These are phyloP conservation scores for Scedosporium boydii DNA, from an alignment of 2,329 filamentous ascomycete genomes.

Conservation along the genomic window DNA sequence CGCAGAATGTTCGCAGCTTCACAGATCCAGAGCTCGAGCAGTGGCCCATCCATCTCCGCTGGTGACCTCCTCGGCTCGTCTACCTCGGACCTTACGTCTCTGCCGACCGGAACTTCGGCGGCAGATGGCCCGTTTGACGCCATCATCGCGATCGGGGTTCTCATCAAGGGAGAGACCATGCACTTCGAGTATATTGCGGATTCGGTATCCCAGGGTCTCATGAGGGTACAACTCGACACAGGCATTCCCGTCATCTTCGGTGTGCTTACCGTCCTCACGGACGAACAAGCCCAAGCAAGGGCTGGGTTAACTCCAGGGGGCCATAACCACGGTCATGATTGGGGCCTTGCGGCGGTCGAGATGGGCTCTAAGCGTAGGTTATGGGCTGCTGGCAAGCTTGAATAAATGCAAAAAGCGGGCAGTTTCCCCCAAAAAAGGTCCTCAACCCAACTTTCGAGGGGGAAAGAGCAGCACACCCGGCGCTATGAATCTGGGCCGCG, in stretches of 20 bases:
- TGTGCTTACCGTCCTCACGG: slow-evolving; percentile 76
- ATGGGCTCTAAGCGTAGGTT: slow-evolving; percentile 78
- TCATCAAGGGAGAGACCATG: slow-evolving; percentile 99
- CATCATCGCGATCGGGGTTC: slow-evolving; percentile 86
- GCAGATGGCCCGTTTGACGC: slow-evolving; percentile 70
- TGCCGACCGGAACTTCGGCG: slow-evolving; percentile 27
- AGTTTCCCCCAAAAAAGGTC: background rate
- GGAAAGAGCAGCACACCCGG: background rate
- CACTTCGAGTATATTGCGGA: slow-evolving; percentile 99
- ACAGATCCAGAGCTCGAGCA: slow-evolving; percentile 66
- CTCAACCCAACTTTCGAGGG: background rate
- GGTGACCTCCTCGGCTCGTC: slow-evolving; percentile 66
- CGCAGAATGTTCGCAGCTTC: slow-evolving; percentile 72
- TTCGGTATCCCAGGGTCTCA: slow-evolving; percentile 79
- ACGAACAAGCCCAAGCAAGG: slow-evolving; percentile 78
- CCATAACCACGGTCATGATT: slow-evolving; percentile 97
- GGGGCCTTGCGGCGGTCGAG: slow-evolving; percentile 91
- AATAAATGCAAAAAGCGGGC: slow-evolving; percentile 14
- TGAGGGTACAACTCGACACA: slow-evolving; percentile 86
- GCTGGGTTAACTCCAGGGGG: slow-evolving; percentile 61
- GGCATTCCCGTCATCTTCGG: slow-evolving; percentile 89
- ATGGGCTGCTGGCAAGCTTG: slow-evolving; percentile 65
- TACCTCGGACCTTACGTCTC: slow-evolving; percentile 55
- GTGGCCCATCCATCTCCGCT: slow-evolving; percentile 53
- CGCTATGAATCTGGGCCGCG: no score